Percentiles rank a stretch among this genome's conserved stretches.
Evolutionary conservation across 306 rosid genomes (phyloP).

Genomic region (Glycine latifolia): DNA sequence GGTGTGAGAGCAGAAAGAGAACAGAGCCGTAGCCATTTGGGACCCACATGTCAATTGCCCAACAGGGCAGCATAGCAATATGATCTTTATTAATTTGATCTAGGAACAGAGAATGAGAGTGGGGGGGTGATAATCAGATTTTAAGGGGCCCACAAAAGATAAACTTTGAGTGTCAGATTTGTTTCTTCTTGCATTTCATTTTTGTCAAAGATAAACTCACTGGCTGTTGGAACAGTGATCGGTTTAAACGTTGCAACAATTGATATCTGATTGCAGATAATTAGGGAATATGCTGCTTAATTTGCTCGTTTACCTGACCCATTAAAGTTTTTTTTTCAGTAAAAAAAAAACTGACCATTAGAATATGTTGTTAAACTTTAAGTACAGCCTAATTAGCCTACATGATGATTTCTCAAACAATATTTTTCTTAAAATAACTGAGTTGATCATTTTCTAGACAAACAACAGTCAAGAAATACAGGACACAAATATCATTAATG

Average conservation of each 20-base stretch:
- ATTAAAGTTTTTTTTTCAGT: neutral
- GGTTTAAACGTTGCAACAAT: neutral
- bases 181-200: constrained; percentile 16
- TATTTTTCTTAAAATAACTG: too few species aligned
- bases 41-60: constrained; percentile 32
- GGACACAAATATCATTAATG: too few species aligned
- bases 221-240: constrained; percentile 25
- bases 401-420: too few species aligned
- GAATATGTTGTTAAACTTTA: neutral
- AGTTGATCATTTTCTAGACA: neutral
- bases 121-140: constrained; percentile 33
- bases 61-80: too few species aligned
- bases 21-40: neutral
- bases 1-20: neutral
- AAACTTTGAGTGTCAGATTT: constrained; percentile 30
- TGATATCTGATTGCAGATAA: neutral
- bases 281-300: constrained; percentile 1
- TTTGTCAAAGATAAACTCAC: neutral
- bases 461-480: too few species aligned
- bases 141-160: neutral
- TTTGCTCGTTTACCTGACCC: constrained; percentile 2
- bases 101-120: neutral
- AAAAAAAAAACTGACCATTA: too few species aligned
- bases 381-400: neutral
- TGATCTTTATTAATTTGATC: too few species aligned